Evolutionary conservation across 2,329 filamentous ascomycete species (phyloP), one percentile per base, ranked within the genome.

Genomic region (Ilyonectria robusta): DNA sequence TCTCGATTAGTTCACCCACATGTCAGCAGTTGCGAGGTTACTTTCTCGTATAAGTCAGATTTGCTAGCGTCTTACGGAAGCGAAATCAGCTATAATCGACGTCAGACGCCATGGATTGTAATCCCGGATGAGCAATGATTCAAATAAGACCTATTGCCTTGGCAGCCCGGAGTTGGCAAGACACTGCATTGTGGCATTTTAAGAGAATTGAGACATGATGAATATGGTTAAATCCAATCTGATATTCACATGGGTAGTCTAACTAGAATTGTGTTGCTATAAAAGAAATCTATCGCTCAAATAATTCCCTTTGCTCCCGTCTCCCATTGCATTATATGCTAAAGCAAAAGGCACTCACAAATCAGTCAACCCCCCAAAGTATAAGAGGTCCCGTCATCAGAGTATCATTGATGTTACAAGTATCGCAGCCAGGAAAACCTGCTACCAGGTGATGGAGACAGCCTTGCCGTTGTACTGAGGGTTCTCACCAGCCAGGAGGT

Each of bases 371-470:
- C 17, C 4, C 29, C 29, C 26, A 51, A 31, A 29, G 9, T 19
- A 51, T 33, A 51, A 33, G 8, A 4, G 33, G 10, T 51, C 48
- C 17, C 47, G 17, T 51, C 17, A 33, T 42, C 40, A 42, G 40
- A 42, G 40, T 7, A 17, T 42, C 40, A n/a, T 42, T 42, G n/a
- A 8, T 42, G n/a, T 8, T n/a, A 42, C 40, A 42, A n/a, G 19
- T 8, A 2, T 19, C 15, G 6, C 17, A 8, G 3, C 40, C 11
- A 11, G 31, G 11, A 33, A 33, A 11, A 10, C 35, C 11, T n/a
- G 15, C 53, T 53, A 78, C 76, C 76, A 78, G 10, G 77, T 78
- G 51, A 79, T 62, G 5, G 74, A 72, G 4, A 76, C 73, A 1
- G 75, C 74, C 72, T 79, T 80, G 61, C 72, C 60, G 55, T 78